Percentiles rank a stretch among this genome's conserved stretches.
Evolutionary conservation across 331 rosid species (phyloP).

Genomic region (Pyracantha coccinea): DNA sequence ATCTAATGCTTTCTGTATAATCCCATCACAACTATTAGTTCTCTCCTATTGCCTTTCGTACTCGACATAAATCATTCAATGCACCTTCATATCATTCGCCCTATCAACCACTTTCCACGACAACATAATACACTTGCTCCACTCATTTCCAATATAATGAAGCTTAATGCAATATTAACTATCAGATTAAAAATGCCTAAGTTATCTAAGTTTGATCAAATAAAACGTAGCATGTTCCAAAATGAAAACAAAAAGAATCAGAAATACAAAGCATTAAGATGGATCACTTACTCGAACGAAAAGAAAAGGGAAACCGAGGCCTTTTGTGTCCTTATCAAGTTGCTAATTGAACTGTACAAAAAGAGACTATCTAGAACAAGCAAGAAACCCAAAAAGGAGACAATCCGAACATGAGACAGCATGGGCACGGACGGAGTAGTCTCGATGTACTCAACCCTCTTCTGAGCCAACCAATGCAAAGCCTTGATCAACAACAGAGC

Average conservation of each 20-base stretch:
- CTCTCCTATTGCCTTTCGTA: background rate
- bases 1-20: background rate
- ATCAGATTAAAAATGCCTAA: too few relatives aligned
- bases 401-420: slow-evolving; percentile 80
- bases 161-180: background rate
- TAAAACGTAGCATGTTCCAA: background rate
- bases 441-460: slow-evolving; percentile 96
- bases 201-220: too few relatives aligned
- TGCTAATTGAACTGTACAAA: slow-evolving; percentile 54
- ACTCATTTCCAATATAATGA: background rate
- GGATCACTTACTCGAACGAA: slow-evolving; percentile 76
- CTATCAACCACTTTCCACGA: background rate
- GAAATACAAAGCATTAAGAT: too few relatives aligned
- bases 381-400: slow-evolving; percentile 86
- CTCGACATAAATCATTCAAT: background rate
- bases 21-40: background rate
- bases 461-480: slow-evolving; percentile 97
- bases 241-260: background rate
- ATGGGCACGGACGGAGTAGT: slow-evolving; percentile 88
- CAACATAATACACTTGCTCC: background rate
- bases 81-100: background rate
- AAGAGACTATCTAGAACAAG: slow-evolving; percentile 70
- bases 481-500: slow-evolving; percentile 81
- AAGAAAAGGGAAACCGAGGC: slow-evolving; percentile 92
- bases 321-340: slow-evolving; percentile 54